These are phyloP conservation scores for Calonectria henricotiae DNA, from an alignment of 2,329 filamentous ascomycete species.

Conservation along the genomic window DNA sequence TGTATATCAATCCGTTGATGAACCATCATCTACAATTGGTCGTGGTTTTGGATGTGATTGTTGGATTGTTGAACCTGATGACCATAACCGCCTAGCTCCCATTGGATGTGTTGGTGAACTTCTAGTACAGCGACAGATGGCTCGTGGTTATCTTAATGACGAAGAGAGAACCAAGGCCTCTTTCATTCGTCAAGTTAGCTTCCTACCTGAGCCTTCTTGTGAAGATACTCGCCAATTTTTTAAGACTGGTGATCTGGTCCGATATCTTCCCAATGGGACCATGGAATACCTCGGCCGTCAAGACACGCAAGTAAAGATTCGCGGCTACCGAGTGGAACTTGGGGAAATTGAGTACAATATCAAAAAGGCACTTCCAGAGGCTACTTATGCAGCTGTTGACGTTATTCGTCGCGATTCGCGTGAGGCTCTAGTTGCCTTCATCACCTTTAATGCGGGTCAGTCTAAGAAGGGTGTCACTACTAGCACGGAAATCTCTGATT, in stretches of 20 bases:
- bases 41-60: slow-evolving; percentile 19
- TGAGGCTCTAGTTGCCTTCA: slow-evolving; percentile 28
- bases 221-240: slow-evolving; percentile 51
- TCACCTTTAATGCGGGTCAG: slow-evolving; percentile 1
- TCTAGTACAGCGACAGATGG: slow-evolving; percentile 47
- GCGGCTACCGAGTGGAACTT: slow-evolving; percentile 54
- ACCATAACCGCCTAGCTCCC: slow-evolving; percentile 44
- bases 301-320: slow-evolving; percentile 54
- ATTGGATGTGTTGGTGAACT: slow-evolving; percentile 50
- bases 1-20: slow-evolving; percentile 15
- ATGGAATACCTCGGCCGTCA: slow-evolving; percentile 53
- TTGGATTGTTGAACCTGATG: slow-evolving; percentile 25
- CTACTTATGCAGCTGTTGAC: slow-evolving; percentile 42
- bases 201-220: too few species aligned
- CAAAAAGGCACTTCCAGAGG: slow-evolving; percentile 31
- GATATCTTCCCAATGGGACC: slow-evolving; percentile 46
- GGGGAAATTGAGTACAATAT: slow-evolving; percentile 52
- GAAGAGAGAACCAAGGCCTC: slow-evolving; percentile 36
- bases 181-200: slow-evolving; percentile 16
- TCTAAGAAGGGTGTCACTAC: neutral
- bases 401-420: slow-evolving; percentile 26
- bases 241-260: slow-evolving; percentile 54
- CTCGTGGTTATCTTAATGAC: slow-evolving; percentile 46
- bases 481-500: neutral
- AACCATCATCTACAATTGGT: slow-evolving; percentile 20